Evolutionary conservation across 2,329 filamentous ascomycete genomes (phyloP), one percentile per base, ranked within the genome.

Genomic region (Blastomyces silverae): DNA sequence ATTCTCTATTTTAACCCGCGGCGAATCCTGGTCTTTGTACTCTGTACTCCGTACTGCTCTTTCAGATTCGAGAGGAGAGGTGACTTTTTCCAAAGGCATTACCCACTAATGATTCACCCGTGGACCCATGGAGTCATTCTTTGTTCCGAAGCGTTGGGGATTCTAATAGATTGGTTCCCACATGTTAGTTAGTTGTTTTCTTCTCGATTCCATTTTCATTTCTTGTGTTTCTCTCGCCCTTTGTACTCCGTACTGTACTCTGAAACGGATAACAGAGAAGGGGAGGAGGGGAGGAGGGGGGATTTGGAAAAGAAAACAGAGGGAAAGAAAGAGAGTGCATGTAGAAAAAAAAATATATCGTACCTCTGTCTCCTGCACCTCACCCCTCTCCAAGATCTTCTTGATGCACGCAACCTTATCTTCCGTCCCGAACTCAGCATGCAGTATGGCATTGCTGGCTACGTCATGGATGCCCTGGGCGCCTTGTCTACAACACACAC

Each of bases 401-500:
- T 85, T 85, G 73, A 97, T 88, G 66, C 89, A 87, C 0, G 93
- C 89, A 8, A 97, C 92, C 31, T 91, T 88, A 64, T 87, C 82
- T 70, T 83, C 79, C 17, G 91, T 93, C 70, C 90, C 91, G 71
- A 99, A 99, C 80, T 97, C 92, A 70, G 87, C 89, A 73, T 94
- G 88, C 4, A 99, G 83, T 58, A 82, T 82, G 55, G 82, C 79
- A 69, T 95, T 90, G 70, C 90, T 89, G 10, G 92, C 92, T 11
- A 81, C 79, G 73, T 97, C 89, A 55, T 89, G 81, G 66, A 87
- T 84, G 64, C 93, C 93, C 76, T 96, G 91, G 56, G 85, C 86
- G 69, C 93, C 93, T 76, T 96, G 92, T 78, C 92, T 96, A 64
- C 55, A 48, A 55, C n/a, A 22, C 31, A 22, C 53, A 15, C n/a